Percentiles rank a stretch among this genome's conserved stretches.
phyloP scores from a whole-genome alignment of 2,329 filamentous ascomycete species.

The Exophiala aquamarina region DNA sequence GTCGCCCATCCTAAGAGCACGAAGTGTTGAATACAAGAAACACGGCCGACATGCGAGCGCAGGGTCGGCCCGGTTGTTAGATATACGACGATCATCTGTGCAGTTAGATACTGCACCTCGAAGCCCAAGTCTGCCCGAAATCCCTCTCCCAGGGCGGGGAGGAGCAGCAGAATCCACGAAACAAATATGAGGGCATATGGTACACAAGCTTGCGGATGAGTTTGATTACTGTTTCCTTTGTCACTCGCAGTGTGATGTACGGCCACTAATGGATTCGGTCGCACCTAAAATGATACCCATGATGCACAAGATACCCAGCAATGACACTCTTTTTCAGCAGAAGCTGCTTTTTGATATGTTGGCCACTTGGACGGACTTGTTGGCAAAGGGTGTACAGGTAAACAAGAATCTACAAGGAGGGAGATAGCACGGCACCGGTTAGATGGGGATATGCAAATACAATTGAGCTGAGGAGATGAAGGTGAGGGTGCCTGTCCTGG shows the following conservation, averaged over 20 bases:
- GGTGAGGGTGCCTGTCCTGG: too few relatives aligned
- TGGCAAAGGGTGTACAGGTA: slow-evolving; percentile 1
- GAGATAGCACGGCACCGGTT: background rate
- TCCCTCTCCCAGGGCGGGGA: slow-evolving; percentile 6
- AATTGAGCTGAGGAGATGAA: background rate
- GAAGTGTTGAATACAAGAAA: slow-evolving; percentile 66
- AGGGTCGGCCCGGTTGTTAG: slow-evolving; percentile 72
- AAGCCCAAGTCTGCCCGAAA: slow-evolving; percentile 14
- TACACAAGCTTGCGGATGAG: background rate
- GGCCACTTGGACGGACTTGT: background rate
- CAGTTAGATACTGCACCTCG: slow-evolving; percentile 44
- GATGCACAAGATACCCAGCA: slow-evolving; percentile 1
- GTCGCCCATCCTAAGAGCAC: slow-evolving; percentile 53
- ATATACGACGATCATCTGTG: slow-evolving; percentile 59
- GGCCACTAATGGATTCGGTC: too few relatives aligned
- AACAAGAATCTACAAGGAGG: background rate
- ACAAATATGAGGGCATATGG: background rate
- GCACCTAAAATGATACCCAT: background rate
- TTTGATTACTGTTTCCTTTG: slow-evolving; percentile 12
- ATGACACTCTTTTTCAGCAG: slow-evolving; percentile 3
- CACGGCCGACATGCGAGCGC: slow-evolving; percentile 73
- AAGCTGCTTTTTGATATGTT: background rate
- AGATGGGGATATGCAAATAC: slow-evolving; percentile 1
- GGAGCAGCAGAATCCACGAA: background rate
- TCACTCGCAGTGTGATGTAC: background rate